Base-by-base conservation (phyloP, 176 grass and related monocot genomes). In the Rhynchospora tenuis region DNA sequence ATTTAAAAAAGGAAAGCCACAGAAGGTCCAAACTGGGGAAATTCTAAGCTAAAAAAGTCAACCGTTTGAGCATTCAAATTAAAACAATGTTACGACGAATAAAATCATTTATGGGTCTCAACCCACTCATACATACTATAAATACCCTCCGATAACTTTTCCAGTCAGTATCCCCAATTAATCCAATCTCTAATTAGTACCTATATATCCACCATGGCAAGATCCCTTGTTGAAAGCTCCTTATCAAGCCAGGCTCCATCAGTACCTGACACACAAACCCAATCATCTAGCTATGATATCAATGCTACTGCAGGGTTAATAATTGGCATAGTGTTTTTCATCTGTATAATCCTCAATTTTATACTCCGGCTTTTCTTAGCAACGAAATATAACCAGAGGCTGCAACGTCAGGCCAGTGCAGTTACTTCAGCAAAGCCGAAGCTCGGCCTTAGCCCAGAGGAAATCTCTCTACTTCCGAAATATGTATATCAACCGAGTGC, bases 401-500 rank as follows among this genome's bases (percentile, higher is more conserved):
- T 38, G 11, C 70, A 73, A 48, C 64, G 64, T 20, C 64, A 69
- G 64, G 38, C 45, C 17, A n/a, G 17, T 46, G 31, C 7, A 2
- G 20, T 5, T 48, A 19, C 70, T 44, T 45, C 17, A 10, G 38
- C 70, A 7, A 23, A 45, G 31, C 38, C 9, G 16, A 73, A 73
- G 8, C 38, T 38, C 33, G 70, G 70, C 12, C 70, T 73, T 46
- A 15, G 31, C 10, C 33, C 8, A 19, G 70, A 73, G 29, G 42
- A 73, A 38, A 73, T 73, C 38, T 73, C 70, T 22, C 15, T 48
- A 22, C 43, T 73, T n/a, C 70, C 70, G 5, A 70, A 73, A 73
- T 73, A 48, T 9, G 31, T 73, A 73, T 73, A 50, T 27, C 70
- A 45, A 7, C 38, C 70, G n/a, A 73, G 70, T 42, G 48, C 15